Percentiles rank a stretch among this genome's conserved stretches.
These are phyloP conservation scores for Cryptomeria japonica DNA, from an alignment of 75 land plant species.

Conservation along the genomic window DNA sequence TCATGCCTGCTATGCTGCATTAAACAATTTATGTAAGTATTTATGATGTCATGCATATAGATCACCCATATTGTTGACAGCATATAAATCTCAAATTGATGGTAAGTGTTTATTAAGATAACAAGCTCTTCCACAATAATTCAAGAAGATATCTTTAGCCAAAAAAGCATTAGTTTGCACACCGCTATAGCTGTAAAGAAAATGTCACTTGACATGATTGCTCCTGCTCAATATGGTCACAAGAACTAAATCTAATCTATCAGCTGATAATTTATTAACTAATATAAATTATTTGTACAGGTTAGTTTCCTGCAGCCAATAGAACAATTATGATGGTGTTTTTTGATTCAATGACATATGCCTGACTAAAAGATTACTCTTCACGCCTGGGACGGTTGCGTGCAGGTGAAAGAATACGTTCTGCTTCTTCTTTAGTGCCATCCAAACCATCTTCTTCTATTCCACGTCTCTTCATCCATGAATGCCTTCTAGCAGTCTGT, in stretches of 20 bases:
- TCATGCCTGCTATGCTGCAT: background rate
- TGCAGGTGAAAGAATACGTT: background rate
- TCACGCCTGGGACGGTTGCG: conserved; percentile 7
- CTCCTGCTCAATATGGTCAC: background rate
- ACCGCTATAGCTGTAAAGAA: background rate
- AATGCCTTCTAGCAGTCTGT: background rate
- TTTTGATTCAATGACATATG: background rate
- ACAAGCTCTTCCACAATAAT: background rate
- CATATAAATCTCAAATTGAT: background rate
- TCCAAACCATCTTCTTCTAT: background rate
- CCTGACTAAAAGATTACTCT: background rate
- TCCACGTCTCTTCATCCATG: conserved; percentile 2
- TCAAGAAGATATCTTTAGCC: background rate
- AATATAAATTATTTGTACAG: background rate
- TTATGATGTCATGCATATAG: background rate
- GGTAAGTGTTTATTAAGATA: background rate
- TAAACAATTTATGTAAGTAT: background rate
- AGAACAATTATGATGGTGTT: background rate
- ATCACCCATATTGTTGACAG: background rate
- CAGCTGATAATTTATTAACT: background rate
- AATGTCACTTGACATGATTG: background rate
- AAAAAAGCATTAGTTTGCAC: background rate
- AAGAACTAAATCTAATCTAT: background rate
- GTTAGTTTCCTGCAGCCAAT: background rate
- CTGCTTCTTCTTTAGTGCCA: background rate